These are phyloP conservation scores for Ceratobasidium sp. DNA, from an alignment of 1,284 basidiomycete genomes.

Conservation along the genomic window DNA sequence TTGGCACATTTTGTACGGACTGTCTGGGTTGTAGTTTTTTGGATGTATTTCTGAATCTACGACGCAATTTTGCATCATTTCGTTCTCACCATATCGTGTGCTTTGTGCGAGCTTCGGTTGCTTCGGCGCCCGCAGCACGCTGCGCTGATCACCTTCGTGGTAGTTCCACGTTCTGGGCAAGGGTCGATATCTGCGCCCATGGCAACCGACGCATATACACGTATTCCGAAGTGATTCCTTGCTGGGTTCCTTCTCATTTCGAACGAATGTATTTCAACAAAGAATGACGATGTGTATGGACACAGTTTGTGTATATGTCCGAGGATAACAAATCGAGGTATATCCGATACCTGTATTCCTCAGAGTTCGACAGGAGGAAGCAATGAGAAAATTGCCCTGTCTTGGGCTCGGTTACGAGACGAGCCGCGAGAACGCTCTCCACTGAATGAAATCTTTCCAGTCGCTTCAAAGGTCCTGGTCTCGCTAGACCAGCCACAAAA, in stretches of 20 bases:
- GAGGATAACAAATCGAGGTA: too few relatives aligned
- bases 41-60: conserved; percentile 31
- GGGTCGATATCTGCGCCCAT: background rate
- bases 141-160: background rate
- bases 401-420: background rate
- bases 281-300: too few relatives aligned
- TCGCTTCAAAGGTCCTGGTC: too few relatives aligned
- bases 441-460: too few relatives aligned
- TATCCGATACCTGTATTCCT: too few relatives aligned
- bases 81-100: background rate
- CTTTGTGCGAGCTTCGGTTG: background rate
- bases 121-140: background rate
- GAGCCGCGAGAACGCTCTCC: too few relatives aligned
- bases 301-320: too few relatives aligned
- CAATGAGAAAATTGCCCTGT: background rate
- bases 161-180: background rate
- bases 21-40: background rate
- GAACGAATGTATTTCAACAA: background rate
- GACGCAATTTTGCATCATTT: conserved; percentile 20
- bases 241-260: background rate
- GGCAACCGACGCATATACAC: background rate
- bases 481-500: background rate
- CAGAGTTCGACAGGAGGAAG: background rate
- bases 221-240: background rate
- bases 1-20: background rate